These are phyloP conservation scores for Crithidia expoeki DNA, from an alignment of 208 protist species.

Conservation along the genomic window DNA sequence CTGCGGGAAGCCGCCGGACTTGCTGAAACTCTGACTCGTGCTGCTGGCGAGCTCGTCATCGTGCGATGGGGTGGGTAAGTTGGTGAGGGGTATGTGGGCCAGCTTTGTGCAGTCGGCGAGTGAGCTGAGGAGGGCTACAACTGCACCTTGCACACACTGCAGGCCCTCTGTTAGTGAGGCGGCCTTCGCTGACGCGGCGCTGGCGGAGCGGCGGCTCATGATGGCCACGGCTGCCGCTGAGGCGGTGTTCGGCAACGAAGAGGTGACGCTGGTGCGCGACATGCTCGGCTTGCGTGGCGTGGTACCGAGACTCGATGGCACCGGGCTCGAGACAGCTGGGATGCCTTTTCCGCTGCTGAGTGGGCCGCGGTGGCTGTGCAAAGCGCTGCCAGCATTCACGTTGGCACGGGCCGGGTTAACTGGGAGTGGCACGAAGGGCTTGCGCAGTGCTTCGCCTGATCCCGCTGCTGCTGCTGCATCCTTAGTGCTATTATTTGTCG, in stretches of 20 bases:
- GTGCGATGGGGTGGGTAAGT: neutral
- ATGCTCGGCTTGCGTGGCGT: constrained; percentile 27
- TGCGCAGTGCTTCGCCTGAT: constrained; percentile 6
- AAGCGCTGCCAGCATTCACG: constrained; percentile 4
- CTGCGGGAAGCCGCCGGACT: constrained; percentile 4
- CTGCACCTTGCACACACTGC: constrained; percentile 37
- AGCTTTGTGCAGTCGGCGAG: constrained; percentile 42
- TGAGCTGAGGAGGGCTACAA: constrained; percentile 43
- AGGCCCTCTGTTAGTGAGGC: constrained; percentile 41
- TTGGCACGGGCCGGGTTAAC: neutral
- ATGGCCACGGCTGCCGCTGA: neutral
- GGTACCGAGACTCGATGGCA: constrained; percentile 20
- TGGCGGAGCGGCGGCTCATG: constrained; percentile 13
- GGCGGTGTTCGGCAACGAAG: constrained; percentile 23
- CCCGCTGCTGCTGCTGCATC: constrained; percentile 6
- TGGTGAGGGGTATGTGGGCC: constrained; percentile 1
- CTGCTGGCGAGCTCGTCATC: constrained; percentile 15
- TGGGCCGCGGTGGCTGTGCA: constrained; percentile 16
- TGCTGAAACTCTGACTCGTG: constrained; percentile 6
- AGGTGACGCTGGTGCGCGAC: constrained; percentile 15
- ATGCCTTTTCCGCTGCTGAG: constrained; percentile 18
- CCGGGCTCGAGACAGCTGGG: constrained; percentile 1
- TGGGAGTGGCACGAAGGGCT: constrained; percentile 10
- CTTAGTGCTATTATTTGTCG: neutral
- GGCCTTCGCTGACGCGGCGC: constrained; percentile 29